These are phyloP conservation scores for Orbilia ellipsospora DNA, from an alignment of 2,329 filamentous ascomycete species.

Conservation along the genomic window DNA sequence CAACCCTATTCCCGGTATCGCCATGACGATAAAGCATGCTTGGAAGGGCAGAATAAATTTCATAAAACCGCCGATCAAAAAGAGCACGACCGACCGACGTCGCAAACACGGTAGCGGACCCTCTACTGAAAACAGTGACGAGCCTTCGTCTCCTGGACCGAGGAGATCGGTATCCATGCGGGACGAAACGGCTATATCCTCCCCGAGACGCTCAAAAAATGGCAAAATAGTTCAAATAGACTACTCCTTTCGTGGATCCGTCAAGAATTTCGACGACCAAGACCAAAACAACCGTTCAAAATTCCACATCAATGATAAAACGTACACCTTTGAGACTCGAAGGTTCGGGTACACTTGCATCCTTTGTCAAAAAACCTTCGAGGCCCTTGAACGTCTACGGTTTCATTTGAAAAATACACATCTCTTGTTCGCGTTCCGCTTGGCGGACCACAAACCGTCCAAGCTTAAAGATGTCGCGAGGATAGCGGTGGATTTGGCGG, in stretches of 20 bases:
- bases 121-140: neutral
- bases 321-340: conserved; percentile 15
- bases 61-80: neutral
- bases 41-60: conserved; percentile 8
- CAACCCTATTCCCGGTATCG: neutral
- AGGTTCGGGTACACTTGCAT: conserved; percentile 18
- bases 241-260: conserved; percentile 21
- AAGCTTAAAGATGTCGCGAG: conserved; percentile 2
- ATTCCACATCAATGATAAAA: conserved; percentile 27
- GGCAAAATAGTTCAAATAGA: conserved; percentile 17
- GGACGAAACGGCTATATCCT: too few species aligned
- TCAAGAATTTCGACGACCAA: conserved; percentile 36
- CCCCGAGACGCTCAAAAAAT: conserved; percentile 7
- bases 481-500: conserved; percentile 27
- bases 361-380: conserved; percentile 30
- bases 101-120: neutral
- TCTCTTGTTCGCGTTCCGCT: conserved; percentile 9
- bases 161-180: too few species aligned
- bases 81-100: neutral
- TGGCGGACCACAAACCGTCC: neutral
- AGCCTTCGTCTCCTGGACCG: too few species aligned
- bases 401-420: conserved; percentile 38
- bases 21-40: neutral
- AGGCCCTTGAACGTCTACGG: conserved; percentile 23
- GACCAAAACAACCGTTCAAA: conserved; percentile 22